Conservation (phyloP, 371 early-diverging fungal genomes). For the Zopfochytrium polystomum region DNA sequence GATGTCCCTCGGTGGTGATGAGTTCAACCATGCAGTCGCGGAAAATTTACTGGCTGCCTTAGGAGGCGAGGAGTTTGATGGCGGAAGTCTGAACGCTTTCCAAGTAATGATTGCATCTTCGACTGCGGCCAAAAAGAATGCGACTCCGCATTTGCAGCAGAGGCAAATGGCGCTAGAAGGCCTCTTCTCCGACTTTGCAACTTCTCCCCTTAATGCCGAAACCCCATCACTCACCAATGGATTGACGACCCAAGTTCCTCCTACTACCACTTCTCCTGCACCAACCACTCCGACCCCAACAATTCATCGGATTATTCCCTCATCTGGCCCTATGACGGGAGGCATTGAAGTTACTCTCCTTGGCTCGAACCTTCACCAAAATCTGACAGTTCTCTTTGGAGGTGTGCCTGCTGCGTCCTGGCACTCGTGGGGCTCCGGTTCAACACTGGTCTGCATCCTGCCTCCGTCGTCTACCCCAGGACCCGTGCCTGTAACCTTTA, state of each 20-base stretch:
- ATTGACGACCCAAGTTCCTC: no score
- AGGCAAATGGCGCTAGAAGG: no score
- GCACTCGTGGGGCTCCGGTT: slow-evolving; percentile 65
- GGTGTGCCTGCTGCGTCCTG: slow-evolving; percentile 62
- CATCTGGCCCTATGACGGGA: slow-evolving; percentile 70
- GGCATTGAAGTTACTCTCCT: slow-evolving; percentile 72
- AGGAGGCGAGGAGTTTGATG: no score
- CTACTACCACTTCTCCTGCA: no score
- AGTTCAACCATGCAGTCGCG: background rate
- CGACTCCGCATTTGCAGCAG: no score
- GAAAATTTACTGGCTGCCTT: background rate
- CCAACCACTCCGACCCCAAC: background rate
- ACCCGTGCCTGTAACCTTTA: slow-evolving; percentile 70
- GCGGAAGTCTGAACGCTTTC: no score
- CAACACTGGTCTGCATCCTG: slow-evolving; percentile 71
- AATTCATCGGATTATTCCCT: background rate
- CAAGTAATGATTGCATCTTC: no score
- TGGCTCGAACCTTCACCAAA: slow-evolving; percentile 70
- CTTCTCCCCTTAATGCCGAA: no score
- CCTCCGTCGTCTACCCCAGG: slow-evolving; percentile 73
- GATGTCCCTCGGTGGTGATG: background rate
- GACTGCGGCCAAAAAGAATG: no score
- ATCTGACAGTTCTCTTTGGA: slow-evolving; percentile 73
- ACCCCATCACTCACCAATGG: no score
- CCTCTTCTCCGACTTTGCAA: no score